Conservation (phyloP, 116 monocot genomes). For the Zostera marina region DNA sequence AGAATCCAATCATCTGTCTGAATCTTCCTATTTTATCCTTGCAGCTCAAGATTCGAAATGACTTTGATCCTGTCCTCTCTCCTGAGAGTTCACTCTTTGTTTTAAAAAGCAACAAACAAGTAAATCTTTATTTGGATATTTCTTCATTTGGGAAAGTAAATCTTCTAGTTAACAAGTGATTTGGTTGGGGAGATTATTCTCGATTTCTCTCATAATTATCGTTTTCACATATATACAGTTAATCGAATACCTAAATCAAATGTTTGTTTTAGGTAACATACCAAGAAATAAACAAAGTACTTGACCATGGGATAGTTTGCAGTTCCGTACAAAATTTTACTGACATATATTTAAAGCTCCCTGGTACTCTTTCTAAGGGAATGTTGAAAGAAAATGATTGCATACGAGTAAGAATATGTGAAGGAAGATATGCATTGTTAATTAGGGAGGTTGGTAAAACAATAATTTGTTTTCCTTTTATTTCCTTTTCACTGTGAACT, state of each 20-base stretch:
- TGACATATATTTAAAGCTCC: conserved; percentile 85
- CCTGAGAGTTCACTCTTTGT: conserved; percentile 99
- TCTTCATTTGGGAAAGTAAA: background rate
- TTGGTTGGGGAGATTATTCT: no score
- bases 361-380: conserved; percentile 69
- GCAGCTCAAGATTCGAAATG: conserved; percentile 97
- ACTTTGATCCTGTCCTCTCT: conserved; percentile 98
- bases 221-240: no score
- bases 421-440: conserved; percentile 94
- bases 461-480: background rate
- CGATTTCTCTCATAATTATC: no score
- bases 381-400: conserved; percentile 77
- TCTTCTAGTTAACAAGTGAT: no score
- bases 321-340: conserved; percentile 93
- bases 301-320: conserved; percentile 77
- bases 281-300: conserved; percentile 83
- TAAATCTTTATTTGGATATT: conserved; percentile 6
- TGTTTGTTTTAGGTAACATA: conserved; percentile 47
- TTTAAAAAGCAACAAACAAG: conserved; percentile 91
- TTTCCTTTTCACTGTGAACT: background rate
- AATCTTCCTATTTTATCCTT: background rate
- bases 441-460: conserved; percentile 79
- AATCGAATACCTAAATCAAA: no score
- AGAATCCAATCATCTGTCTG: conserved; percentile 1
- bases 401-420: conserved; percentile 96